A percentile compares a stretch with the other conserved stretches of the same genome.
Evolutionary conservation across 2,329 filamentous ascomycete species (phyloP).

Genomic region (Xylariaceae sp.): DNA sequence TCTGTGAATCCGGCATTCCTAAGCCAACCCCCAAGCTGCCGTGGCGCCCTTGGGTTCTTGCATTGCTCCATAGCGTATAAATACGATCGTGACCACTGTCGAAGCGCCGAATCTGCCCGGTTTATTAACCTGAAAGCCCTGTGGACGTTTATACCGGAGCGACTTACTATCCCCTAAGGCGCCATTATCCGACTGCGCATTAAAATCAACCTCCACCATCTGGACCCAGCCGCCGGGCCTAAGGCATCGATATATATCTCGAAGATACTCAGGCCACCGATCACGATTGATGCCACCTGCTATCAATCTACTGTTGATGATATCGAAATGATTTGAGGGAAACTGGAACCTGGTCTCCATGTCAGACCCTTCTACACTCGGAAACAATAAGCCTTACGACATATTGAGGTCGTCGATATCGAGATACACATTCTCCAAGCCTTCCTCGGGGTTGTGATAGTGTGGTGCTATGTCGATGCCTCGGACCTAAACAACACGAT

Average conservation of each 20-base stretch:
- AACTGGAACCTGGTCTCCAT: conserved; percentile 43
- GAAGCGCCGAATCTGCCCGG: conserved; percentile 56
- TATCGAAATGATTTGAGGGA: conserved; percentile 66
- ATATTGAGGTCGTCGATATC: conserved; percentile 70
- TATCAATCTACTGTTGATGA: conserved; percentile 75
- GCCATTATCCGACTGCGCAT: conserved; percentile 81
- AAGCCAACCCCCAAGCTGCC: conserved; percentile 57
- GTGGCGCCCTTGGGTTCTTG: conserved; percentile 63
- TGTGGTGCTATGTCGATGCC: conserved; percentile 69
- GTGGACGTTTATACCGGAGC: neutral
- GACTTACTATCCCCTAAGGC: conserved; percentile 59
- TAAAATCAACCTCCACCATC: conserved; percentile 82
- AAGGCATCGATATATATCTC: conserved; percentile 68
- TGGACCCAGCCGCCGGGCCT: conserved; percentile 80
- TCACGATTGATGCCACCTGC: conserved; percentile 65
- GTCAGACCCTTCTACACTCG: conserved; percentile 11
- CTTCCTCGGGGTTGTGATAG: conserved; percentile 52
- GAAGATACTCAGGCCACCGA: conserved; percentile 72
- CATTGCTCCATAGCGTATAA: conserved; percentile 54
- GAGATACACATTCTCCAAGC: conserved; percentile 63
- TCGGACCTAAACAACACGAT: conserved; percentile 50
- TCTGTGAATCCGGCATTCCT: conserved; percentile 62
- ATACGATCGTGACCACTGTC: conserved; percentile 64
- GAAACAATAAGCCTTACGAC: conserved; percentile 39
- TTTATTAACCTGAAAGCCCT: conserved; percentile 11